Evolutionary conservation across 2,329 filamentous ascomycete species (phyloP).

Genomic region (Cyclaneusma minus): DNA sequence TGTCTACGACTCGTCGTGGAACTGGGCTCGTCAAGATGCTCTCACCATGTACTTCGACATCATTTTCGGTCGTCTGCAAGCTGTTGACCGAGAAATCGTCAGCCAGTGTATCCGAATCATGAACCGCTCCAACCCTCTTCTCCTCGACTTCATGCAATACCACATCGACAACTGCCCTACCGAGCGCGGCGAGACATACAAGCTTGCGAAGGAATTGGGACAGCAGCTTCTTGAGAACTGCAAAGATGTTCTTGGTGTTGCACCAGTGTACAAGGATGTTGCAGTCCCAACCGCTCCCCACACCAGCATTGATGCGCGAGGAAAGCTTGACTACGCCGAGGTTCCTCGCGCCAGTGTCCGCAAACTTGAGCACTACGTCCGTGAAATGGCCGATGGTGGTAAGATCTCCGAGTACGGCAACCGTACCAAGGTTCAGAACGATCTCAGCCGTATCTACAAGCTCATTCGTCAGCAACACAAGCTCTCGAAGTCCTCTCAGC

Average conservation of each 20-base stretch:
- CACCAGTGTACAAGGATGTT: conserved; percentile 94
- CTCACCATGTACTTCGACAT: conserved; percentile 99
- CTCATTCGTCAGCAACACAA: conserved; percentile 98
- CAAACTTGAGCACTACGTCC: conserved; percentile 96
- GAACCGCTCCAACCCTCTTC: conserved; percentile 92
- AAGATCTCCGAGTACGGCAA: conserved; percentile 99
- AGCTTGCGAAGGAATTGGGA: conserved; percentile 90
- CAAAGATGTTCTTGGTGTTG: conserved; percentile 69
- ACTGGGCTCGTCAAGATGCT: conserved; percentile 95
- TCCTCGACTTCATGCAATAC: conserved; percentile 99
- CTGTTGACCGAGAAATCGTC: conserved; percentile 92
- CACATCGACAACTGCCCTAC: conserved; percentile 98
- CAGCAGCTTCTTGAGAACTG: conserved; percentile 94
- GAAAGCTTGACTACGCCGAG: conserved; percentile 87
- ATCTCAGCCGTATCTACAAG: conserved; percentile 90
- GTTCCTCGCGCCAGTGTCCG: conserved; percentile 74
- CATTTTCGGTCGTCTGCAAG: conserved; percentile 87
- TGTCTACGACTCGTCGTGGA: conserved; percentile 97
- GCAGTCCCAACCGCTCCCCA: conserved; percentile 80
- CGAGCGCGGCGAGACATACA: conserved; percentile 91
- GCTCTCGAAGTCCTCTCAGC: conserved; percentile 86
- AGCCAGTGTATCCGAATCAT: conserved; percentile 98
- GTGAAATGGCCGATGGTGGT: conserved; percentile 95
- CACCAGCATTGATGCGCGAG: conserved; percentile 81
- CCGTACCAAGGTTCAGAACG: conserved; percentile 93